Percentiles rank a stretch among this genome's conserved stretches.
These are phyloP conservation scores for Clavulina sp. DNA, from an alignment of 768 basidiomycete species.

Conservation along the genomic window DNA sequence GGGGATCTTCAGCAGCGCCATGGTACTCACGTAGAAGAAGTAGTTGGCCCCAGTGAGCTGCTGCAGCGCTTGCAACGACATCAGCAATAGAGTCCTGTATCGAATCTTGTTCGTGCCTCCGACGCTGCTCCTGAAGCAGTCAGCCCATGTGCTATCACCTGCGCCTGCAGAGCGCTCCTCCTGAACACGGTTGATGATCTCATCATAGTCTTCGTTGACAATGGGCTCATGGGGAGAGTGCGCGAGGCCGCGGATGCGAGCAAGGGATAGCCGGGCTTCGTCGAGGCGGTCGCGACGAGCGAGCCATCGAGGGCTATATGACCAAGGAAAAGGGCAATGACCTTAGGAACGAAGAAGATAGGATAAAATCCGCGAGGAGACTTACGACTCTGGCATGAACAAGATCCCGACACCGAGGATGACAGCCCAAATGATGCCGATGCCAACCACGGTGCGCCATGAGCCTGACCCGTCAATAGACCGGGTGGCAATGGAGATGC, in stretches of 20 bases:
- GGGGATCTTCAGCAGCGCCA: too few species aligned
- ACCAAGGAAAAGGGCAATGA: too few species aligned
- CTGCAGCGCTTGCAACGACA: constrained; percentile 38
- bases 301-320: constrained; percentile 62
- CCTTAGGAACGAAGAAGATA: too few species aligned
- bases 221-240: constrained; percentile 34
- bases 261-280: constrained; percentile 39
- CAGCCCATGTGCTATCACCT: constrained; percentile 37
- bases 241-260: constrained; percentile 47
- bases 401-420: constrained; percentile 20
- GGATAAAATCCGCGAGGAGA: too few species aligned
- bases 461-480: constrained; percentile 17
- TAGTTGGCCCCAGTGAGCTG: constrained; percentile 26
- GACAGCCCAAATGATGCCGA: constrained; percentile 18
- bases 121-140: constrained; percentile 36
- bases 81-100: constrained; percentile 69
- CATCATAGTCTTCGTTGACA: constrained; percentile 32
- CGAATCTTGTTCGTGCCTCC: constrained; percentile 49
- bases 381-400: constrained; percentile 23
- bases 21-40: constrained; percentile 57
- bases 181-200: constrained; percentile 26
- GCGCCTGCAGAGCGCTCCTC: background rate
- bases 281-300: constrained; percentile 48
- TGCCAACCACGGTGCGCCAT: constrained; percentile 21
- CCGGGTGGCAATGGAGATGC: constrained; percentile 21